phyloP scores from a whole-genome alignment of 2,329 filamentous ascomycete species.

The Cyphellophora europaea region DNA sequence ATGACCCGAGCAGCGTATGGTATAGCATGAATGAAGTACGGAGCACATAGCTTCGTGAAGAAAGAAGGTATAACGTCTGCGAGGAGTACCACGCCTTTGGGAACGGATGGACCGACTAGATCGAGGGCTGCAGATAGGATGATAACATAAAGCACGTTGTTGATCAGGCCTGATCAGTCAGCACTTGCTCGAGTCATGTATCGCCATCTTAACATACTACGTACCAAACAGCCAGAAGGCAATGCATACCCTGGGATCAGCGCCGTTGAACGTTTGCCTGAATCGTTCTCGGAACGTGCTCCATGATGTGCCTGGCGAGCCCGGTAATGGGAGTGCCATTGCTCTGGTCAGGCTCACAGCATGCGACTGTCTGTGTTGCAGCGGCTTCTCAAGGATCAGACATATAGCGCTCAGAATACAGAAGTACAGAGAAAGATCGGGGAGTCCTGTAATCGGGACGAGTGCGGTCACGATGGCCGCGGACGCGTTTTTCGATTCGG shows the following conservation, averaged over 20 bases:
- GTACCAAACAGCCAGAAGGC: slow-evolving; percentile 94
- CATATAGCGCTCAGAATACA: no score
- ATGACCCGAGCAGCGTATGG: slow-evolving; percentile 70
- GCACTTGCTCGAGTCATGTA: slow-evolving; percentile 3
- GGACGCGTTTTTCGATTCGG: no score
- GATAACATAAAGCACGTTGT: slow-evolving; percentile 96
- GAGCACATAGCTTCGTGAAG: slow-evolving; percentile 74
- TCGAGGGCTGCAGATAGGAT: slow-evolving; percentile 93
- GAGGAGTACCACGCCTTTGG: slow-evolving; percentile 86
- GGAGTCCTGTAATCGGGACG: no score
- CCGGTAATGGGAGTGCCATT: slow-evolving; percentile 43
- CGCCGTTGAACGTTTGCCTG: slow-evolving; percentile 52
- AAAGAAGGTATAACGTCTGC: slow-evolving; percentile 89
- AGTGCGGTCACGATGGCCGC: no score
- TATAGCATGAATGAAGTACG: slow-evolving; percentile 85
- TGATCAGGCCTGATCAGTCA: slow-evolving; percentile 62
- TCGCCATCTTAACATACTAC: slow-evolving; percentile 9
- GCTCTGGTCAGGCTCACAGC: no score
- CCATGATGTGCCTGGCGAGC: slow-evolving; percentile 58
- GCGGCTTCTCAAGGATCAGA: no score
- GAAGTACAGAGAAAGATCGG: no score
- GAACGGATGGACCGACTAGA: slow-evolving; percentile 75
- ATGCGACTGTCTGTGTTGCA: no score
- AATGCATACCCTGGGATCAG: slow-evolving; percentile 60
- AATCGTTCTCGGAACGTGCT: slow-evolving; percentile 61